These are phyloP conservation scores for Trichoderma harzianum DNA, from an alignment of 2,329 filamentous ascomycete genomes.

Conservation along the genomic window DNA sequence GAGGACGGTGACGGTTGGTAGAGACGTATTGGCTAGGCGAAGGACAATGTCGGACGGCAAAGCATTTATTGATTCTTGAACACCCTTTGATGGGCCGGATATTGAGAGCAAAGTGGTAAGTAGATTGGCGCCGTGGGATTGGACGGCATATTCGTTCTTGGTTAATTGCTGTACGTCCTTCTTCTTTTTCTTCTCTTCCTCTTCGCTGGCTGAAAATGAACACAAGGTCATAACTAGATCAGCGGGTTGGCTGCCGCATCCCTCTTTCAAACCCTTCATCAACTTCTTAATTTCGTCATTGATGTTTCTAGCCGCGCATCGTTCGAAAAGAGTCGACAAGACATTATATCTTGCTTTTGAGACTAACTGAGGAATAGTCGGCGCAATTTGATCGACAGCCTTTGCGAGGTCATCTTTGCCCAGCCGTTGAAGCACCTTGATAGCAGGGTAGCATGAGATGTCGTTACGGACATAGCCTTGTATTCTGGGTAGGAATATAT, in stretches of 20 bases:
- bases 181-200: slow-evolving; percentile 32
- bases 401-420: slow-evolving; percentile 80
- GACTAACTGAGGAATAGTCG: slow-evolving; percentile 70
- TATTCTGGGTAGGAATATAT: slow-evolving; percentile 76
- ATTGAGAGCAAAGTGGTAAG: slow-evolving; percentile 75
- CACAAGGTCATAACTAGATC: slow-evolving; percentile 50
- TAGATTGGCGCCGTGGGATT: slow-evolving; percentile 74
- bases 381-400: slow-evolving; percentile 67
- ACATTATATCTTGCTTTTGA: slow-evolving; percentile 74
- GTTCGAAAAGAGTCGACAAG: slow-evolving; percentile 77
- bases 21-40: slow-evolving; percentile 58
- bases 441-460: slow-evolving; percentile 82
- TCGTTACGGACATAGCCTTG: slow-evolving; percentile 82
- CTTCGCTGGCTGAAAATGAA: slow-evolving; percentile 38
- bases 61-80: slow-evolving; percentile 68
- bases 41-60: slow-evolving; percentile 55
- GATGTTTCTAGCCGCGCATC: slow-evolving; percentile 67
- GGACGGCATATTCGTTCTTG: slow-evolving; percentile 56
- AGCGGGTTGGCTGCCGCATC: slow-evolving; percentile 46
- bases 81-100: slow-evolving; percentile 65
- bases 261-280: slow-evolving; percentile 46
- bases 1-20: slow-evolving; percentile 48
- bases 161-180: slow-evolving; percentile 38
- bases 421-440: slow-evolving; percentile 76
- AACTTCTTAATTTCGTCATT: slow-evolving; percentile 49